phyloP scores from a whole-genome alignment of 1,139 yeast genomes.

The Starmera stellimalicola region DNA sequence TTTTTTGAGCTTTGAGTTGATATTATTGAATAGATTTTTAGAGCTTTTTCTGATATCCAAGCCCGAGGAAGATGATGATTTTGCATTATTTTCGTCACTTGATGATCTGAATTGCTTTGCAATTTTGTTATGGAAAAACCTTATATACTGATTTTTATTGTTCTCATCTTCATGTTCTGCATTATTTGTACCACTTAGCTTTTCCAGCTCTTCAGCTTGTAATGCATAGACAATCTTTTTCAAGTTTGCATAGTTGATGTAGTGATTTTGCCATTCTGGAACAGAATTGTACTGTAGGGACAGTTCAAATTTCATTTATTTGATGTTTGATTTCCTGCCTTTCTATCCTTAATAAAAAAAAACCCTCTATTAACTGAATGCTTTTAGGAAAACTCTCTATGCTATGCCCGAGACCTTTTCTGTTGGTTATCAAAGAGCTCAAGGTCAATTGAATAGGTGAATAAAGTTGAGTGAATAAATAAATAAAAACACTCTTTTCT shows the following conservation, averaged over 20 bases:
- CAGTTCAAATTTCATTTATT: conserved; percentile 69
- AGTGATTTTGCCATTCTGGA: conserved; percentile 69
- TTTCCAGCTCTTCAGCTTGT: conserved; percentile 41
- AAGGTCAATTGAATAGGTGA: too few species aligned
- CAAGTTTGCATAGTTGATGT: conserved; percentile 54
- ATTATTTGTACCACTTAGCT: conserved; percentile 1
- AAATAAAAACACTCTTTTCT: too few species aligned
- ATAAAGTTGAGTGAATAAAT: too few species aligned
- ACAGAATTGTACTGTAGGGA: conserved; percentile 67
- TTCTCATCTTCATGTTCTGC: conserved; percentile 1
- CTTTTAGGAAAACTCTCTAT: too few species aligned
- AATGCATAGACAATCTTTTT: conserved; percentile 58
- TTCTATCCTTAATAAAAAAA: too few species aligned
- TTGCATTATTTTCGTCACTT: conserved; percentile 5
- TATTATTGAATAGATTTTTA: background rate
- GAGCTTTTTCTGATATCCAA: conserved; percentile 2
- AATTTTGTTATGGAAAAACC: conserved; percentile 1
- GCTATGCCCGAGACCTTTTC: too few species aligned
- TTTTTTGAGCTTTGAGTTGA: background rate
- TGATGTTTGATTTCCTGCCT: too few species aligned
- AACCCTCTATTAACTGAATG: too few species aligned
- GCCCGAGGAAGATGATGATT: conserved; percentile 5
- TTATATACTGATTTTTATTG: conserved; percentile 1
- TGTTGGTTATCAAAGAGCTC: too few species aligned
- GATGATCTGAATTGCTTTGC: conserved; percentile 1